Evolutionary conservation across 148 eudicot species (phyloP), one percentile per base, ranked within the genome.

Genomic region (Dianthus caryophyllus): DNA sequence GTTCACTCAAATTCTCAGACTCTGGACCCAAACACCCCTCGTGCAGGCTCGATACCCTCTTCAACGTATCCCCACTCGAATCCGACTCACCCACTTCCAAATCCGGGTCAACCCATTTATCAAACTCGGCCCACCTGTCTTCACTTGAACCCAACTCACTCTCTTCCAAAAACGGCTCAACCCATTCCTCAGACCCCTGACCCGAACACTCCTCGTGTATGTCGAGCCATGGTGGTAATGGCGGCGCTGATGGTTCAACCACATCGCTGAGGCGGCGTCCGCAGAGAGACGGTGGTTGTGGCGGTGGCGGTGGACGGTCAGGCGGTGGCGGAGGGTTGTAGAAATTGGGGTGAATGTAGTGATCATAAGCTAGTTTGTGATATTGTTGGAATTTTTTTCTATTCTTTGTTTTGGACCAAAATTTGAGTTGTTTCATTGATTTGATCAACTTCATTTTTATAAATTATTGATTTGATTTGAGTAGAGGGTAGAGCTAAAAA

Each of bases 191-290:
- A 10, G 6, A 11, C 39, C 8, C 6, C 2, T 17, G 16, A 29
- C 16, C 38, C 22, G 57, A 65, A 1, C 13, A 6, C 6, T 22
- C 44, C 33, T 61, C 60, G 21, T 61, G 61, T n/a, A 51, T 3
- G 24, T 75, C 69, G 38, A 75, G 65, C 73, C 73, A 69, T 46
- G 78, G 50, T 6, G 73, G 73, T 18, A 75, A 70, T 2, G 78
- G 78, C 2, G 69, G 73, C 2, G 73, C 78, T 1, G 73, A 69
- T 30, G 77, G 69, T 68, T 67, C 48, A 0, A 22, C 54, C 5
- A 60, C 33, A 4, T 30, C 64, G 18, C 63, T 61, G 20, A 68
- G 62, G 44, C 68, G 73, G 29, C 68, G 53, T 22, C 22, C 38
- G 14, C 68, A 61, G 16, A 20, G 15, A 14, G 25, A 29, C 43